Evolutionary conservation across 345 rosid species (phyloP), one percentile per base, ranked within the genome.

Genomic region (Pistacia vera): DNA sequence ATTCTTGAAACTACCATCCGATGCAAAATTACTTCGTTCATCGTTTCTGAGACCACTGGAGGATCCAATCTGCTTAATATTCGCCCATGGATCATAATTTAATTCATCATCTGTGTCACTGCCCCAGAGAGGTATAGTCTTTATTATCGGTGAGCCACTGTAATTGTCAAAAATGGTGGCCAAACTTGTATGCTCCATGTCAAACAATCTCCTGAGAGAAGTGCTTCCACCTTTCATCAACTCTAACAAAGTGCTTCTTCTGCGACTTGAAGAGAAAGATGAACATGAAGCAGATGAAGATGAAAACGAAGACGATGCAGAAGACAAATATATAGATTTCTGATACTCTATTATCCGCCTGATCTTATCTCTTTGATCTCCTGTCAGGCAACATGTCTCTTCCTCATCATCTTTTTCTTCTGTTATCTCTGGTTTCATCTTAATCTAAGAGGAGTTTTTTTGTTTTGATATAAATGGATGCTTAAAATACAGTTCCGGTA

Each of bases 161-260:
- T 86, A 88, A 17, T 83, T 83, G 57, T 81, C 68, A 68, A 88
- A 86, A 80, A 83, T 79, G 22, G 75, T 80, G 13, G 84, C 81
- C 74, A 88, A 83, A 79, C 86, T 78, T 0, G 88, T 84, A 41
- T 84, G 90, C 67, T 87, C 88, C 88, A 81, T 90, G 71, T 86
- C 86, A 64, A 84, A 86, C 17, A 90, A 73, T 77, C 94, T 87
- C 79, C 60, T 56, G 30, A 86, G 33, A 48, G 90, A 85, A 0
- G 85, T 77, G 81, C 81, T 84, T 69, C 89, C 87, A 8, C 72
- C 69, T 77, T 70, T 85, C 94, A 85, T 88, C 74, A 85, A 67
- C 11, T 83, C 78, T 33, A 87, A 46, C 62, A 90, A 75, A 41
- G 73, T 83, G 63, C 71, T 77, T 20, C 85, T 81, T 65, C 48